Base-by-base conservation (phyloP, 2,329 filamentous ascomycete genomes). In the Clonostachys sp. region DNA sequence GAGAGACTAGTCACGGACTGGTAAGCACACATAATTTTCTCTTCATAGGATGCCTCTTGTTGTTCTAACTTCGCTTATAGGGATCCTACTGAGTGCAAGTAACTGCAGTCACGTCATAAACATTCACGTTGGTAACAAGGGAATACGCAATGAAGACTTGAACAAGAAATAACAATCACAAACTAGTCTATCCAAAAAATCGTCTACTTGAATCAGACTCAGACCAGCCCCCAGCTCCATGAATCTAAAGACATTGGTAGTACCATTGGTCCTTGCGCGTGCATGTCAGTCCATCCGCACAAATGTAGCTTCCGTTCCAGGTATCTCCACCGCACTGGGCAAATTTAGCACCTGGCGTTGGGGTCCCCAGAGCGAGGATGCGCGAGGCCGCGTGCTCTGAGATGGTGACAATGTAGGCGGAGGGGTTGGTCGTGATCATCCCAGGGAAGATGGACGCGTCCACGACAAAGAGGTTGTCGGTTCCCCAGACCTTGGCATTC, bases 1-100 rank as follows among this genome's bases (percentile, higher is more conserved):
- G 87, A 91, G 66, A 77, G 81, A 57, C 70, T 91, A 24, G 84
- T 90, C 2, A 90, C 86, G 3, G 84, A 86, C 68, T 78, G 79
- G 81, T 75, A 12, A 39, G 36, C 3, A 30, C 9, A 3, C 9
- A 2, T 10, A 10, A 1, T 4, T 10, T 30, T 10, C 24, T 30
- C 24, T 24, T 24, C 9, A 24, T 6, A 24, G 7, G 24, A 24
- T 2, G 24, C 8, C 8, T 24, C 2, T 2, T 8, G 24, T 24
- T 9, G 24, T 10, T 30, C 24, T 30, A 30, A 30, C 2, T 10
- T 30, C 9, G 24, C 9, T 30, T 30, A 30, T 30, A 30, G 24
- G 24, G 24, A 30, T 30, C 24, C 24, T 30, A 30, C 24, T 10
- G 24, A 30, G 24, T 30, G 24, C 24, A 30, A 5, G 24, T 30